phyloP scores from a whole-genome alignment of 2,329 filamentous ascomycete genomes.

The Exophiala alcalophila region DNA sequence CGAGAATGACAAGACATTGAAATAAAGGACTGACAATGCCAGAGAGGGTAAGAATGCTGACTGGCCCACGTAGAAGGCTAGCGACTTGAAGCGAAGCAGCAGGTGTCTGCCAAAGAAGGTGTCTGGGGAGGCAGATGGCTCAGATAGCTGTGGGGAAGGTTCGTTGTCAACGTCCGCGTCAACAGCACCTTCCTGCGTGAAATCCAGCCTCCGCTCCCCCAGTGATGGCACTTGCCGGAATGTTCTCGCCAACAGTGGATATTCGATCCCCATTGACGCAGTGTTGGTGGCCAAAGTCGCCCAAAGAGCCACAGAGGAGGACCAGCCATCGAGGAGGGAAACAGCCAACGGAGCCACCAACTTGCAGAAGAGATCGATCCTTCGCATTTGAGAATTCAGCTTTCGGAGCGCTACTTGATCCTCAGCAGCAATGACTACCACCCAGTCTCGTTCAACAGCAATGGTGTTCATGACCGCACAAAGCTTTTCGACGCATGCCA shows the following conservation, averaged over 20 bases:
- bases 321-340: slow-evolving; percentile 46
- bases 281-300: slow-evolving; percentile 48
- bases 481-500: slow-evolving; percentile 69
- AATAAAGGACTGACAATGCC: slow-evolving; percentile 51
- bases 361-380: slow-evolving; percentile 59
- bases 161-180: neutral
- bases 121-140: slow-evolving; percentile 30
- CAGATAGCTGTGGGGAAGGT: slow-evolving; percentile 4
- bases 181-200: no score
- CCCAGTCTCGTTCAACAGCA: slow-evolving; percentile 69
- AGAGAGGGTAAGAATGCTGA: slow-evolving; percentile 47
- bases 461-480: slow-evolving; percentile 63
- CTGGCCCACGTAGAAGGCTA: slow-evolving; percentile 37
- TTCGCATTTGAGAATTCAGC: slow-evolving; percentile 55
- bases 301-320: slow-evolving; percentile 46
- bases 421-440: slow-evolving; percentile 28
- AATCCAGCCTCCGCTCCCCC: neutral
- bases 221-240: slow-evolving; percentile 12
- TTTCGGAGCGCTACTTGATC: slow-evolving; percentile 32
- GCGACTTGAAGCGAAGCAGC: neutral
- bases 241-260: slow-evolving; percentile 41
- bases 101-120: slow-evolving; percentile 22
- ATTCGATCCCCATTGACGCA: slow-evolving; percentile 40
- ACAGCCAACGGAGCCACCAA: slow-evolving; percentile 53
- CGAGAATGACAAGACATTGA: slow-evolving; percentile 56